Evolutionary conservation across 805 yeast species (phyloP).

Genomic region (Metschnikowia drakensbergensis): DNA sequence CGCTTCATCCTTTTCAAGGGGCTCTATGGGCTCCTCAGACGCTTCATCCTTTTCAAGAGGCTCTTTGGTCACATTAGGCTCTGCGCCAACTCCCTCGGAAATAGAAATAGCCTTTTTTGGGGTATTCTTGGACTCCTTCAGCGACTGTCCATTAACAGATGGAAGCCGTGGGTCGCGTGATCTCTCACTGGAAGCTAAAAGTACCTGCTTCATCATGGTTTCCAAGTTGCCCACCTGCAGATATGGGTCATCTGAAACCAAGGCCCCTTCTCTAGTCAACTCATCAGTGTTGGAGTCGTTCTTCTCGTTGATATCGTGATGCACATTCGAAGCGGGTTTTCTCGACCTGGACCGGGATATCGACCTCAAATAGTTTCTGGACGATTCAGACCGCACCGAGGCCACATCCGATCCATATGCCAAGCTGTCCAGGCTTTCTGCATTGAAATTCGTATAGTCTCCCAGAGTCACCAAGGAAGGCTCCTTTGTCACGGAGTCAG

Average conservation of each 20-base stretch:
- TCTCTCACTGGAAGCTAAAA: conserved; percentile 17
- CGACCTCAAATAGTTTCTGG: conserved; percentile 57
- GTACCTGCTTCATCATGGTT: conserved; percentile 46
- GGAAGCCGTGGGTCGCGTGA: not conserved
- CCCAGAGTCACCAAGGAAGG: conserved; percentile 44
- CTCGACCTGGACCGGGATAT: conserved; percentile 64
- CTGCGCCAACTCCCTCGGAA: not conserved
- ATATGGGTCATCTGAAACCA: conserved; percentile 48
- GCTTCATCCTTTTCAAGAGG: not conserved
- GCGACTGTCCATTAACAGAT: not conserved
- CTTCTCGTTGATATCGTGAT: conserved; percentile 20
- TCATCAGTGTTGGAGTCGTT: conserved; percentile 34
- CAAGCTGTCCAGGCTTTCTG: conserved; percentile 26
- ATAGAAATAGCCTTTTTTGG: not conserved
- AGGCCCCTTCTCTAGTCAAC: conserved; percentile 55
- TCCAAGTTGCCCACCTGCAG: conserved; percentile 47
- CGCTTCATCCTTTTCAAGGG: not conserved
- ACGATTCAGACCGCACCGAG: conserved; percentile 38
- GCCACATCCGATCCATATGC: conserved; percentile 20
- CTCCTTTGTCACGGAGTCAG: conserved; percentile 23
- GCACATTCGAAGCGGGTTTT: conserved; percentile 14
- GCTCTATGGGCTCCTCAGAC: not conserved
- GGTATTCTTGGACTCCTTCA: not conserved
- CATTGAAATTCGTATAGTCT: conserved; percentile 44
- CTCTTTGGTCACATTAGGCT: not conserved